Conservation (phyloP, 768 basidiomycete genomes). For the Tephrocybe sp. region DNA sequence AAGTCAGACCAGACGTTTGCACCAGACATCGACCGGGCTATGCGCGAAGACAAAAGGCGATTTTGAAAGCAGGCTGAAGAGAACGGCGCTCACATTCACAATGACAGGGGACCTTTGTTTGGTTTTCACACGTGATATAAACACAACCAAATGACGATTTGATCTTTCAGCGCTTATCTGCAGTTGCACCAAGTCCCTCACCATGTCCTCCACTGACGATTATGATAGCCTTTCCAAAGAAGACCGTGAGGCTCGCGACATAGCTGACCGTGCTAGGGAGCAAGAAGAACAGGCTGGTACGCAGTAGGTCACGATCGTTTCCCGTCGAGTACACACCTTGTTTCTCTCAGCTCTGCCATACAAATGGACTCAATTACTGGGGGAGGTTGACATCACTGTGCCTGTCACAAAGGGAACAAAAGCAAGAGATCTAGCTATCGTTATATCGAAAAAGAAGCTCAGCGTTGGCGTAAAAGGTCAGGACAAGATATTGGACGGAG, state of each 20-base stretch:
- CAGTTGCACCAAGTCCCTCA: slow-evolving; percentile 11
- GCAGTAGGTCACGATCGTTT: slow-evolving; percentile 22
- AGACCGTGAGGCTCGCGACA: slow-evolving; percentile 73
- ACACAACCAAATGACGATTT: slow-evolving; percentile 8
- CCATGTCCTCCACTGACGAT: slow-evolving; percentile 38
- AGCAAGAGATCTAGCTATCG: slow-evolving; percentile 68
- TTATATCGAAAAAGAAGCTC: slow-evolving; percentile 79
- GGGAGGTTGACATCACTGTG: slow-evolving; percentile 79
- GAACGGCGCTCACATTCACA: neutral
- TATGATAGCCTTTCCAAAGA: slow-evolving; percentile 77
- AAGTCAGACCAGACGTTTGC: slow-evolving; percentile 68
- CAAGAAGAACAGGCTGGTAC: slow-evolving; percentile 80
- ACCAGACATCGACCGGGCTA: slow-evolving; percentile 49
- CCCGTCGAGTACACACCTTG: slow-evolving; percentile 21
- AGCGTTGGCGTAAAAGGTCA: slow-evolving; percentile 83
- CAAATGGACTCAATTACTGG: slow-evolving; percentile 86
- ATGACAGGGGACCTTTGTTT: slow-evolving; percentile 8
- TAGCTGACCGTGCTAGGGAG: slow-evolving; percentile 66
- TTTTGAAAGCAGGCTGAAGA: neutral
- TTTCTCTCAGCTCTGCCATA: slow-evolving; percentile 74
- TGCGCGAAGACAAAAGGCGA: neutral
- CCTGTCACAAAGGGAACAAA: slow-evolving; percentile 88
- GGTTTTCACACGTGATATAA: slow-evolving; percentile 4
- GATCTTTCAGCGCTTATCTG: slow-evolving; percentile 7
- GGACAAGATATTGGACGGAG: slow-evolving; percentile 84